Percentiles rank a stretch among this genome's conserved stretches.
These are phyloP conservation scores for Pseudogymnoascus destructans DNA, from an alignment of 2,329 filamentous ascomycete species.

Conservation along the genomic window DNA sequence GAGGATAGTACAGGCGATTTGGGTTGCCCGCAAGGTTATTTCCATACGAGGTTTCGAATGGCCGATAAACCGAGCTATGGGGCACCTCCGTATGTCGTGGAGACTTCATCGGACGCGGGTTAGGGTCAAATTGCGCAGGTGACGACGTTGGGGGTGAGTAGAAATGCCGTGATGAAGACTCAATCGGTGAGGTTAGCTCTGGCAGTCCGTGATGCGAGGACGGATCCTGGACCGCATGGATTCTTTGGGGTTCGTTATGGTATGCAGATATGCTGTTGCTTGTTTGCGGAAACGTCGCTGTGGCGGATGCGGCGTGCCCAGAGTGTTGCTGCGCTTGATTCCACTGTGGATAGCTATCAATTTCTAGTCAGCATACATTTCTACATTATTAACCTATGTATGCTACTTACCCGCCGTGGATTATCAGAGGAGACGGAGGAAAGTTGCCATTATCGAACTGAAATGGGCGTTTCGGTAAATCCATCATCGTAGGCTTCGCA, in stretches of 20 bases:
- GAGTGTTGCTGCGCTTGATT: constrained; percentile 18
- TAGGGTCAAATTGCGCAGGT: constrained; percentile 17
- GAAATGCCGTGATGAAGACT: constrained; percentile 3
- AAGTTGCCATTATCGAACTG: constrained; percentile 24
- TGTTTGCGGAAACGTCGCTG: constrained; percentile 1
- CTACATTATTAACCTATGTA: not conserved
- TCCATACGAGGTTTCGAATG: not conserved
- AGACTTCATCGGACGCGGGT: constrained; percentile 25
- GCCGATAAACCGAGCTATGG: not conserved
- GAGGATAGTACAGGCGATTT: constrained; percentile 5
- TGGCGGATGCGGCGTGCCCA: constrained; percentile 16
- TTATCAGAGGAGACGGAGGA: constrained; percentile 19
- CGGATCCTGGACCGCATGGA: not conserved
- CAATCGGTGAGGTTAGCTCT: not conserved
- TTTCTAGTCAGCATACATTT: not conserved
- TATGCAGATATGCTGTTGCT: constrained; percentile 6
- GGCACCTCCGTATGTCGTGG: constrained; percentile 19
- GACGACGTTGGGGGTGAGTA: not conserved
- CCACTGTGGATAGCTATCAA: constrained; percentile 19
- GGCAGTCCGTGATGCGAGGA: not conserved
- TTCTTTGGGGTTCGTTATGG: constrained; percentile 14
- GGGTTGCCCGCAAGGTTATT: not conserved
- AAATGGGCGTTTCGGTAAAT: constrained; percentile 23
- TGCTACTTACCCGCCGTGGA: constrained; percentile 23
- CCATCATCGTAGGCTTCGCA: constrained; percentile 19